Conservation (phyloP, 345 rosid genomes). For the Syzygium grande region DNA sequence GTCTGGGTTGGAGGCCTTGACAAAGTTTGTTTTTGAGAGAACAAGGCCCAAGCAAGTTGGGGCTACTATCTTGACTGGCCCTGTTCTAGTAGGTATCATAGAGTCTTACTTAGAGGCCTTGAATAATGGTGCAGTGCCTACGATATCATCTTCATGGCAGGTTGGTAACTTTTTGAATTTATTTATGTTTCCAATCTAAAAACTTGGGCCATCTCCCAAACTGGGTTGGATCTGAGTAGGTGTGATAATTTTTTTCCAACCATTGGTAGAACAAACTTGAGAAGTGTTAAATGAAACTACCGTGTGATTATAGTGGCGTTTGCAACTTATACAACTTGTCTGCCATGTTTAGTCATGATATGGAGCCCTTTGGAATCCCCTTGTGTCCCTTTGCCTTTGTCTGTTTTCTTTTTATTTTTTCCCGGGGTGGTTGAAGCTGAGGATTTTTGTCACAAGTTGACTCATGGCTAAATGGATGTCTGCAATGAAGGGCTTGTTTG, state of each 20-base stretch:
- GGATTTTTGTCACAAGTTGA: not conserved
- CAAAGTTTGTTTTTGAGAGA: constrained; percentile 95
- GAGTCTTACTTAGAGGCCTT: constrained; percentile 92
- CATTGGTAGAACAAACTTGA: not conserved
- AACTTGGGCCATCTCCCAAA: not conserved
- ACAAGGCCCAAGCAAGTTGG: constrained; percentile 97
- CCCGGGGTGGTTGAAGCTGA: not conserved
- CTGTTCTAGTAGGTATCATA: constrained; percentile 83
- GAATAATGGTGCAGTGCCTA: constrained; percentile 98
- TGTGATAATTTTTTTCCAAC: not conserved
- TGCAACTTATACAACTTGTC: not conserved
- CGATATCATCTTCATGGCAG: constrained; percentile 99
- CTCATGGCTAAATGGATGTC: not conserved
- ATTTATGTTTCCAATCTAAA: not conserved
- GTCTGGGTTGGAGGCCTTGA: constrained; percentile 83
- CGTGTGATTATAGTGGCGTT: not conserved
- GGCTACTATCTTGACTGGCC: constrained; percentile 87
- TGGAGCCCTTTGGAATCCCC: not conserved
- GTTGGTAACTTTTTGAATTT: constrained; percentile 23
- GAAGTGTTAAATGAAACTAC: not conserved
- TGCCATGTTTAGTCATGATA: not conserved
- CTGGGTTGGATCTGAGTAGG: not conserved
- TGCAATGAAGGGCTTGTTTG: not conserved
- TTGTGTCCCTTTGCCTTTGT: not conserved
- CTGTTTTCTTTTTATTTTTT: not conserved